Evolutionary conservation across 129 eudicot genomes (phyloP).

Genomic region (Artemisia annua): DNA sequence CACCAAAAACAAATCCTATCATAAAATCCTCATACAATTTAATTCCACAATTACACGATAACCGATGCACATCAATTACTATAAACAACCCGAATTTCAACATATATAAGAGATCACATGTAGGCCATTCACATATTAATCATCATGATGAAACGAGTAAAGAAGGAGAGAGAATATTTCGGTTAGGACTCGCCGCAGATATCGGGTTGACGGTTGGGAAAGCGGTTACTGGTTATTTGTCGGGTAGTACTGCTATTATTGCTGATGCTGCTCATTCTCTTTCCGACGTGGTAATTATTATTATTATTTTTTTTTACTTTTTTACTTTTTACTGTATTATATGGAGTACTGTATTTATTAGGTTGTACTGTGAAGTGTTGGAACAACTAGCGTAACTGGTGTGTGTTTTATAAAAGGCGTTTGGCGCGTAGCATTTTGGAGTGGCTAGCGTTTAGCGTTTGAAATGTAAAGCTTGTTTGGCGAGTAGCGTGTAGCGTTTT

Average conservation of each 20-base stretch:
- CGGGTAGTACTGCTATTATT: slow-evolving; percentile 96
- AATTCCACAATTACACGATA: slow-evolving; percentile 33
- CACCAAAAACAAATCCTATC: background rate
- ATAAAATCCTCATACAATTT: background rate
- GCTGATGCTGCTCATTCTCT: slow-evolving; percentile 98
- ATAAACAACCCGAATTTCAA: slow-evolving; percentile 50
- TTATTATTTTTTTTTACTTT: no score
- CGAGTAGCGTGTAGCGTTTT: no score
- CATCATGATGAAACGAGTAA: slow-evolving; percentile 50
- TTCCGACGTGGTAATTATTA: slow-evolving; percentile 84
- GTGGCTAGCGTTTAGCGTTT: no score
- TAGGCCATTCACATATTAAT: slow-evolving; percentile 55
- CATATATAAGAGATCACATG: slow-evolving; percentile 68
- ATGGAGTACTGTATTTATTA: no score
- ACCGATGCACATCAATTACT: slow-evolving; percentile 23
- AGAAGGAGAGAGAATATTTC: slow-evolving; percentile 76
- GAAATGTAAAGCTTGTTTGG: no score
- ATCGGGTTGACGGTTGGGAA: slow-evolving; percentile 77
- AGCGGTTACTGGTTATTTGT: slow-evolving; percentile 73
- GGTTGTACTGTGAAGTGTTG: no score
- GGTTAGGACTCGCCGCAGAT: slow-evolving; percentile 85
- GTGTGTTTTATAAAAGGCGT: no score
- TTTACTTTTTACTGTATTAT: no score
- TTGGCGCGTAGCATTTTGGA: no score
- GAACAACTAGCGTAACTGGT: no score